Evolutionary conservation across 2,329 filamentous ascomycete genomes (phyloP), one percentile per base, ranked within the genome.

Genomic region (Cladosporium sp.): DNA sequence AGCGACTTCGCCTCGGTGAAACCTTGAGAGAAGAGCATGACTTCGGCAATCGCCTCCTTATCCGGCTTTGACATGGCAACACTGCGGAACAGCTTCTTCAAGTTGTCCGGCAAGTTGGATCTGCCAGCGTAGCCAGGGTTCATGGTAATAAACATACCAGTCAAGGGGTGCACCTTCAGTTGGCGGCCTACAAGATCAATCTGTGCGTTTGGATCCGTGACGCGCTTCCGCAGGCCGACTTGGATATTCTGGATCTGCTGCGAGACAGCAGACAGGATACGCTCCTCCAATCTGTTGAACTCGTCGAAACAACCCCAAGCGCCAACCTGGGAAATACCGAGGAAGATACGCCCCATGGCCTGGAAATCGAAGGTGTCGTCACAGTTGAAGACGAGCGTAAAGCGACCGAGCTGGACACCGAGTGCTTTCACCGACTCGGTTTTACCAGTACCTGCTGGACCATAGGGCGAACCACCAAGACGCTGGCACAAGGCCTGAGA

Each of bases 281-380:
- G 84, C 73, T 99, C 93, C 64, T 99, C 93, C 16, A 99, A 78
- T 79, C 93, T 88, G 71, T 99, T 99, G 78, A 99, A 99, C 74
- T 99, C 93, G 65, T 99, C 93, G 70, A 99, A 99, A 75, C 93
- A 99, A 62, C 94, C 94, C 93, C 93, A 99, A 4, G 93, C 93
- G 67, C 93, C 93, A 41, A 99, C 93, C 69, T 98, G 93, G 68
- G 94, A 98, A 55, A 99, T 95, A 78, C 93, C 93, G 30, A 98
- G 78, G 79, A 99, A 98, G 61, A 99, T 99, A 59, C 93, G 88
- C 12, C 94, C 94, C 93, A 99, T 98, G 43, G 93, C 93, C 65
- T 98, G 93, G 77, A 97, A 98, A 69, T 99, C 93, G 63, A 99
- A 99, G 0, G 93, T 98, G 70, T 98, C 93, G 66, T 99, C 93